These are phyloP conservation scores for Serpula lacrymans DNA, from an alignment of 768 basidiomycete genomes.

Conservation along the genomic window DNA sequence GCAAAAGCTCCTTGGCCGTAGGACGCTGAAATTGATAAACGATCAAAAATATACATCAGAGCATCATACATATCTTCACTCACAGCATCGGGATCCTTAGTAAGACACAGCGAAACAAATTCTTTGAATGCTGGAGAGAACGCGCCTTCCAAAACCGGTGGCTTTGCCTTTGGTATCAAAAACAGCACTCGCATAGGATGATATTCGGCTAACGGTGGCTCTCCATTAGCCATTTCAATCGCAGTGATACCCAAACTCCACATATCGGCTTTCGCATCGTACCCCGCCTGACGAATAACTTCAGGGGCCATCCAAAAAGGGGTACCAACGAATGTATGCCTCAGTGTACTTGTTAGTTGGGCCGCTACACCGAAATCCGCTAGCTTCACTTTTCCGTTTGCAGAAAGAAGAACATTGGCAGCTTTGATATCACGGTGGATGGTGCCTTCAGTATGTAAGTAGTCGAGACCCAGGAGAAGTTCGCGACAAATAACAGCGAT, in stretches of 20 bases:
- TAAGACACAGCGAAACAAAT: constrained; percentile 85
- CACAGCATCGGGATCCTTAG: constrained; percentile 85
- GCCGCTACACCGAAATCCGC: constrained; percentile 99
- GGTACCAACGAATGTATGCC: constrained; percentile 97
- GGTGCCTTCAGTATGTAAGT: constrained; percentile 93
- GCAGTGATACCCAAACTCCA: constrained; percentile 99
- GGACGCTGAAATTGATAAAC: constrained; percentile 60
- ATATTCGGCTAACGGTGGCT: constrained; percentile 94
- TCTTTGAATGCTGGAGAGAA: constrained; percentile 90
- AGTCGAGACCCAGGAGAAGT: constrained; percentile 88
- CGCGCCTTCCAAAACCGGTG: constrained; percentile 83
- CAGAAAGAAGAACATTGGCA: constrained; percentile 89
- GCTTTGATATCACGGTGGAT: constrained; percentile 99
- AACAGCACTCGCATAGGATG: constrained; percentile 99
- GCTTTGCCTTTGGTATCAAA: constrained; percentile 94
- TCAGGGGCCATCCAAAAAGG: constrained; percentile 99
- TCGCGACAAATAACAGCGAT: constrained; percentile 95
- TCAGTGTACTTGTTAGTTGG: constrained; percentile 88
- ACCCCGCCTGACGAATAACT: constrained; percentile 95
- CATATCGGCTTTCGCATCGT: constrained; percentile 94
- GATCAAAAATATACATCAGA: constrained; percentile 6
- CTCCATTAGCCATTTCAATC: constrained; percentile 97
- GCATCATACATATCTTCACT: constrained; percentile 18
- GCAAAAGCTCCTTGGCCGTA: constrained; percentile 85
- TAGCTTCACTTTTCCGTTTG: constrained; percentile 91